Evolutionary conservation across 805 yeast genomes (phyloP).

Genomic region (Candida insectorum): DNA sequence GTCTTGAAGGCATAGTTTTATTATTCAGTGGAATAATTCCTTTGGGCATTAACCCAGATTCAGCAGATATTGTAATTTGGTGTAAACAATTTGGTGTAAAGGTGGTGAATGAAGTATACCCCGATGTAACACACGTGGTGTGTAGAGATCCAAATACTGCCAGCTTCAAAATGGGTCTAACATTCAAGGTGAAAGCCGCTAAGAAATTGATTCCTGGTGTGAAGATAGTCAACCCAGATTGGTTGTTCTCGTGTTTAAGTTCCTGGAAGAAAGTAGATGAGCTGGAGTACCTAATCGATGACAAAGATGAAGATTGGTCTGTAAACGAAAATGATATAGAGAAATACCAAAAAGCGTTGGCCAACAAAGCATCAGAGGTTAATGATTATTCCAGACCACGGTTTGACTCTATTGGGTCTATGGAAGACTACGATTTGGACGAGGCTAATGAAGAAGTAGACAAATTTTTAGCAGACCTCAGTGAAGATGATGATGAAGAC

Average conservation of each 20-base stretch:
- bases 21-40: constrained; percentile 91
- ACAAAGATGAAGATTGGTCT: constrained; percentile 44
- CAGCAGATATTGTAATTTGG: constrained; percentile 90
- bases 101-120: constrained; percentile 67
- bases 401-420: constrained; percentile 28
- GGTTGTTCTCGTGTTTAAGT: constrained; percentile 86
- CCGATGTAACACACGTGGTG: constrained; percentile 82
- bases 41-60: constrained; percentile 64
- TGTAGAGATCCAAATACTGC: constrained; percentile 62
- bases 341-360: constrained; percentile 35
- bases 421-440: constrained; percentile 37
- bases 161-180: constrained; percentile 37
- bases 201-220: constrained; percentile 56
- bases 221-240: constrained; percentile 83
- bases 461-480: constrained; percentile 45
- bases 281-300: constrained; percentile 50
- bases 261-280: constrained; percentile 73
- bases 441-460: constrained; percentile 45
- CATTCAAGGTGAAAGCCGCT: constrained; percentile 83
- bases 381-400: constrained; percentile 20
- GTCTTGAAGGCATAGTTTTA: constrained; percentile 65
- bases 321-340: constrained; percentile 44
- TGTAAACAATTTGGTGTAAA: constrained; percentile 87
- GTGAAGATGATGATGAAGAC: constrained; percentile 21
- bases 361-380: constrained; percentile 15